Evolutionary conservation across 2,329 filamentous ascomycete species (phyloP).

Genomic region (Cordyceps farinosa): DNA sequence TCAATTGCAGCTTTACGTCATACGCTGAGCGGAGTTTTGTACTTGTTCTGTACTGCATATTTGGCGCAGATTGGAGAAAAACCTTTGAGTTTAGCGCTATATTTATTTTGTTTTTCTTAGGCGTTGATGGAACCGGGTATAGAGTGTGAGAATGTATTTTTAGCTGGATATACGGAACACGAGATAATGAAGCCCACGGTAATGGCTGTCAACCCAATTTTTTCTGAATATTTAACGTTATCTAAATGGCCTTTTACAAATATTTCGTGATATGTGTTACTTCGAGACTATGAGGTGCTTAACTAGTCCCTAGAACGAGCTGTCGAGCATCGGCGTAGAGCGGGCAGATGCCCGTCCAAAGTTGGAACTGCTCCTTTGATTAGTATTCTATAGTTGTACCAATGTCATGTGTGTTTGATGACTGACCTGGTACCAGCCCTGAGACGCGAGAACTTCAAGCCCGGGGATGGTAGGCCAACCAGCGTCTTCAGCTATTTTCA

Average conservation of each 20-base stretch:
- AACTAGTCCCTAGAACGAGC: constrained; percentile 46
- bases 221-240: not conserved
- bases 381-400: constrained; percentile 18
- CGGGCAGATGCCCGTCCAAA: constrained; percentile 79
- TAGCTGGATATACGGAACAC: constrained; percentile 5
- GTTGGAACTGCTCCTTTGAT: constrained; percentile 57
- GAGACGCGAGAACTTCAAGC: constrained; percentile 81
- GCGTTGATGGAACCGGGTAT: constrained; percentile 1
- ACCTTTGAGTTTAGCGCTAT: not conserved
- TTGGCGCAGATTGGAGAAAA: not conserved
- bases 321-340: constrained; percentile 66
- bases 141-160: constrained; percentile 5
- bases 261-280: no score
- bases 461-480: constrained; percentile 80
- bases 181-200: not conserved
- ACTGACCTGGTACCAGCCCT: constrained; percentile 82
- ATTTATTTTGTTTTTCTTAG: not conserved
- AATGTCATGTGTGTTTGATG: constrained; percentile 18
- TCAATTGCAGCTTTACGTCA: constrained; percentile 6
- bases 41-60: not conserved
- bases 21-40: not conserved
- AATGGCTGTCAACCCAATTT: not conserved
- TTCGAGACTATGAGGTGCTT: not conserved
- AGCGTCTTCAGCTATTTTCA: constrained; percentile 73
- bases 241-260: no score